These are phyloP conservation scores for Herpetospermum pedunculosum DNA, from an alignment of 306 rosid genomes.

Conservation along the genomic window DNA sequence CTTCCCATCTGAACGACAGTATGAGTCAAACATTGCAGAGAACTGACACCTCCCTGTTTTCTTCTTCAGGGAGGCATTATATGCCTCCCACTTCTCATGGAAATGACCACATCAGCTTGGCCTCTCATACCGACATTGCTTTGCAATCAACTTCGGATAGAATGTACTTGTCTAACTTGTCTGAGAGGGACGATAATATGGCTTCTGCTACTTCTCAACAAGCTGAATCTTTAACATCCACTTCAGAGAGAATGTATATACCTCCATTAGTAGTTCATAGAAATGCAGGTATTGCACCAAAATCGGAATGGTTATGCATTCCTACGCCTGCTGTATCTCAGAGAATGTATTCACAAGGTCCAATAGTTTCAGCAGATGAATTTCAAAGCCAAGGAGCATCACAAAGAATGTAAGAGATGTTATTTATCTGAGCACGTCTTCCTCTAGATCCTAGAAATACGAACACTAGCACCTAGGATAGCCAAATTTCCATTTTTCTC, in stretches of 20 bases:
- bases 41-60: constrained; percentile 17
- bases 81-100: constrained; percentile 17
- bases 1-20: constrained; percentile 23
- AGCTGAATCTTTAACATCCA: constrained; percentile 21
- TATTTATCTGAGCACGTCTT: background rate
- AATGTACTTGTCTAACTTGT: constrained; percentile 25
- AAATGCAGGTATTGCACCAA: constrained; percentile 12
- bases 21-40: constrained; percentile 21
- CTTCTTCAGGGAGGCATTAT: constrained; percentile 28
- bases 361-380: constrained; percentile 35
- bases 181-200: constrained; percentile 29
- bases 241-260: constrained; percentile 27
- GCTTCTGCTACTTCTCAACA: constrained; percentile 20
- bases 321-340: constrained; percentile 28
- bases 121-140: constrained; percentile 26
- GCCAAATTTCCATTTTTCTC: background rate
- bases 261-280: constrained; percentile 31
- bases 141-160: constrained; percentile 29
- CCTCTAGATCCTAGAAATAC: background rate
- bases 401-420: constrained; percentile 24
- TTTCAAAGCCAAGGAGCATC: constrained; percentile 36
- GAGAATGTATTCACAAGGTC: constrained; percentile 34
- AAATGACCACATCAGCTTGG: constrained; percentile 20
- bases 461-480: background rate
- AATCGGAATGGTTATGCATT: constrained; percentile 34